These are phyloP conservation scores for Oryza australiensis DNA, from an alignment of 176 grass and related monocot genomes.

Conservation along the genomic window DNA sequence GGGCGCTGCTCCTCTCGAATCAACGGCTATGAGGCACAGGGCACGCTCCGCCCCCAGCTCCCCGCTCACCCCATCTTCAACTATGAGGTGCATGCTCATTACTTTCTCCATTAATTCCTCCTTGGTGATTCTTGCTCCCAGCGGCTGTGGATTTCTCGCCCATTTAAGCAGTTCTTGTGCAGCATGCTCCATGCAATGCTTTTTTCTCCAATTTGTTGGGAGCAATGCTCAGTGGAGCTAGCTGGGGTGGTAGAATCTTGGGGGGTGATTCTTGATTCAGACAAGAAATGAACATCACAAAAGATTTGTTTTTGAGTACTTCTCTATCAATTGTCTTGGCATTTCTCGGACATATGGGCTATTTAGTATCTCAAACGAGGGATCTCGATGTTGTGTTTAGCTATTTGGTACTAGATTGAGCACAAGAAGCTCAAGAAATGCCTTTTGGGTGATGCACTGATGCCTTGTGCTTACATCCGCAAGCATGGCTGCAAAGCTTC, in stretches of 20 bases:
- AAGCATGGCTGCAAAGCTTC: background rate
- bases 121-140: background rate
- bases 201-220: background rate
- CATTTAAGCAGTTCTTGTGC: background rate
- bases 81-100: conserved; percentile 20
- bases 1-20: background rate
- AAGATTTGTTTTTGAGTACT: background rate
- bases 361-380: background rate
- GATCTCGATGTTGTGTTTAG: background rate
- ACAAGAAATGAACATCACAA: background rate
- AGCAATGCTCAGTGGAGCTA: background rate
- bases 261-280: background rate
- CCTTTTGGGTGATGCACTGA: background rate
- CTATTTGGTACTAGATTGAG: background rate
- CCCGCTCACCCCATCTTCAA: conserved; percentile 48
- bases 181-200: background rate
- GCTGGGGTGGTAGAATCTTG: background rate
- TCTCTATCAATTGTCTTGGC: background rate
- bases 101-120: background rate
- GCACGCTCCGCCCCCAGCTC: conserved; percentile 43
- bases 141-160: background rate
- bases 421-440: background rate
- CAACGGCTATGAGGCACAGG: conserved; percentile 54
- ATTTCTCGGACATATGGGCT: background rate
- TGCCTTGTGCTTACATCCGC: background rate